phyloP scores from a whole-genome alignment of 371 early-diverging fungal species.

The Entomophthora muscae region DNA sequence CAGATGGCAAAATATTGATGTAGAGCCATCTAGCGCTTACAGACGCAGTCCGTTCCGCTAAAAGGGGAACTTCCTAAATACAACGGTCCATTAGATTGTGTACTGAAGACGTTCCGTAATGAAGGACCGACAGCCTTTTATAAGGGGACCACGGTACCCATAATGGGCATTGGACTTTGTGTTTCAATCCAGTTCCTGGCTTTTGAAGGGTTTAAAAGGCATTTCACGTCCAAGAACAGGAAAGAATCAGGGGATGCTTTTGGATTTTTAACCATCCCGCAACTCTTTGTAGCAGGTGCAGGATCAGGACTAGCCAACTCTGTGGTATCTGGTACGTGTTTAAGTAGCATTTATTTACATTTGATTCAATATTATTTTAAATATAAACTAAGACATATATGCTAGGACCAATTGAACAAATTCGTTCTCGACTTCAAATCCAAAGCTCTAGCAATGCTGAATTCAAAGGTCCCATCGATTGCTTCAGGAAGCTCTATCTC shows the following conservation, averaged over 20 bases:
- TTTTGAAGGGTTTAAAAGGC: constrained; percentile 51
- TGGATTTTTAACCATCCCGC: constrained; percentile 29
- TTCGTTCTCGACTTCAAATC: constrained; percentile 58
- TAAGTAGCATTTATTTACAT: not conserved
- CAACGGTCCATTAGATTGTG: constrained; percentile 55
- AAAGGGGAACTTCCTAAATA: constrained; percentile 32
- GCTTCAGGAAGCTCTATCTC: constrained; percentile 49
- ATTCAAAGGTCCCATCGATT: constrained; percentile 33
- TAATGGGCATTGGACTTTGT: constrained; percentile 60
- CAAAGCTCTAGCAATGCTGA: constrained; percentile 38
- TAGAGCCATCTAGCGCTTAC: constrained; percentile 34
- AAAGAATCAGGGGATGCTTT: constrained; percentile 16
- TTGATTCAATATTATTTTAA: not conserved
- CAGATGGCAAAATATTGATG: not conserved
- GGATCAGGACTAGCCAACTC: constrained; percentile 63
- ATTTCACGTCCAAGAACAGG: constrained; percentile 29
- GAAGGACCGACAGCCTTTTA: constrained; percentile 62
- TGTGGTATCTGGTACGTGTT: constrained; percentile 33
- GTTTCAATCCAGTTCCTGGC: constrained; percentile 67
- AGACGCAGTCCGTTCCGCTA: constrained; percentile 59
- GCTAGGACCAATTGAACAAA: constrained; percentile 60
- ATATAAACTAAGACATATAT: not conserved
- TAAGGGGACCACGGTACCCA: constrained; percentile 57
- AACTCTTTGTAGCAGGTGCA: constrained; percentile 62
- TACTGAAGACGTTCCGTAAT: constrained; percentile 38